A percentile compares a stretch with the other conserved stretches of the same genome.
phyloP scores from a whole-genome alignment of 73 alveolate species.

The Paramecium bursaria region DNA sequence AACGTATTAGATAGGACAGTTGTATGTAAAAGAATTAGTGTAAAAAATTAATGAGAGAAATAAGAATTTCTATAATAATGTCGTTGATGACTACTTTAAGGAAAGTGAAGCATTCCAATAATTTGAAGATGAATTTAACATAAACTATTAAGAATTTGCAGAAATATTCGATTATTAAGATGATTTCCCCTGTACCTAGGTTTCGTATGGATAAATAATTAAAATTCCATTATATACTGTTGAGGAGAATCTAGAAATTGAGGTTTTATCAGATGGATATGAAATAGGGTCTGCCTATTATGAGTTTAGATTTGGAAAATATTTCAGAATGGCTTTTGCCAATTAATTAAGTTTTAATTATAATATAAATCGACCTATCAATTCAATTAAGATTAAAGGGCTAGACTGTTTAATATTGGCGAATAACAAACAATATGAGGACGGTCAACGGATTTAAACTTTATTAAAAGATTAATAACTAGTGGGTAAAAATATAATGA shows the following conservation, averaged over 20 bases:
- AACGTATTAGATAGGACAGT: too few species aligned
- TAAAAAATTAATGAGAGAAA: too few species aligned
- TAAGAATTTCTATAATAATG: too few species aligned
- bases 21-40: too few species aligned
- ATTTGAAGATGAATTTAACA: slow-evolving; percentile 12
- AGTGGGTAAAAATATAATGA: too few species aligned
- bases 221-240: slow-evolving; percentile 27
- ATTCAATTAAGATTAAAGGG: neutral
- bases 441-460: too few species aligned
- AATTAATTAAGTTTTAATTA: neutral
- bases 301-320: neutral
- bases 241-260: neutral
- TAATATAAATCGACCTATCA: too few species aligned
- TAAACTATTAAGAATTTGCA: slow-evolving; percentile 31
- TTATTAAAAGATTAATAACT: too few species aligned
- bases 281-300: slow-evolving; percentile 7
- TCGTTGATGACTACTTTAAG: slow-evolving; percentile 10
- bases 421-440: too few species aligned
- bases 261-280: slow-evolving; percentile 1
- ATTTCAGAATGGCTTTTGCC: slow-evolving; percentile 14
- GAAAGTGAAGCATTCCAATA: neutral
- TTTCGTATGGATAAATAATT: slow-evolving; percentile 18
- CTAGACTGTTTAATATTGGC: neutral
- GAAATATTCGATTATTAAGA: slow-evolving; percentile 23
- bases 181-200: slow-evolving; percentile 4